Conservation (phyloP, 2,329 filamentous ascomycete genomes). For the Aureobasidium sp. region DNA sequence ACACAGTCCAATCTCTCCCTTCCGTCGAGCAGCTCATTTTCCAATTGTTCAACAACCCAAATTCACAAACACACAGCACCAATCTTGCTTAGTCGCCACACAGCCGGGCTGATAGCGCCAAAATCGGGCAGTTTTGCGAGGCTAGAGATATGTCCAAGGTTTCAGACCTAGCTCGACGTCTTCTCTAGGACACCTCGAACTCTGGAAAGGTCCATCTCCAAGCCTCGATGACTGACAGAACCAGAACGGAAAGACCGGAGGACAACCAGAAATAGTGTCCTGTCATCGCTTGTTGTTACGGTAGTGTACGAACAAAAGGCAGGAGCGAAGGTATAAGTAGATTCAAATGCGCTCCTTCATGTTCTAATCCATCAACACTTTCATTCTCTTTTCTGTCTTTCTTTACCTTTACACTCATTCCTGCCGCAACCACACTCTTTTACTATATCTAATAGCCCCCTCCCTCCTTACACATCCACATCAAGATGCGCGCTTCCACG, state of each 20-base stretch:
- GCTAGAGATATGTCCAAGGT: neutral
- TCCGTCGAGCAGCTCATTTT: conserved; percentile 2
- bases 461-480: neutral
- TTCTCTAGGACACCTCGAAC: neutral
- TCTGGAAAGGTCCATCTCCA: neutral
- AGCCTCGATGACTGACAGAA: neutral
- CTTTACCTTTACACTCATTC: neutral
- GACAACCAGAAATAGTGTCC: neutral
- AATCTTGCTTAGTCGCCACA: neutral
- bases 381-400: neutral
- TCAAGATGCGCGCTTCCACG: conserved; percentile 3
- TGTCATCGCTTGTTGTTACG: neutral
- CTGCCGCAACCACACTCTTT: neutral
- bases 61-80: neutral
- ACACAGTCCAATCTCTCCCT: conserved; percentile 3
- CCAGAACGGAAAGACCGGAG: neutral
- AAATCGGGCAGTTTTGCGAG: neutral
- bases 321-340: conserved; percentile 2
- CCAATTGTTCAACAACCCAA: neutral
- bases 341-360: neutral
- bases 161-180: neutral
- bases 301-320: neutral
- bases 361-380: neutral
- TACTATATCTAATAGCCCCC: neutral
- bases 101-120: neutral